A percentile compares a stretch with the other conserved stretches of the same genome.
phyloP scores from a whole-genome alignment of 2,329 filamentous ascomycete genomes.

The Pestalotiopsis sp. region DNA sequence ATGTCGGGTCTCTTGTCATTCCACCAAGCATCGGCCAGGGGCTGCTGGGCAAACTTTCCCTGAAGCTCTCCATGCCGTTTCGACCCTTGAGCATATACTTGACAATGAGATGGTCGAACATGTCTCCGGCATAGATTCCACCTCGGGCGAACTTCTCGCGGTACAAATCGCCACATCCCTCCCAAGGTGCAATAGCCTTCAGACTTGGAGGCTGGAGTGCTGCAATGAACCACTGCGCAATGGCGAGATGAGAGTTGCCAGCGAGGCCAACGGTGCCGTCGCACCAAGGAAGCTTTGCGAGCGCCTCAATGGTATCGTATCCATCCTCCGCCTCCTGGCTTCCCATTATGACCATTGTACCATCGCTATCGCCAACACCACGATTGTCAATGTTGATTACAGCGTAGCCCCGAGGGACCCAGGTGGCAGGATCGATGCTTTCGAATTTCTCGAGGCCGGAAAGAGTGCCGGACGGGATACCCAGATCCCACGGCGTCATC shows the following conservation, averaged over 20 bases:
- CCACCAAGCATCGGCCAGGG: slow-evolving; percentile 17
- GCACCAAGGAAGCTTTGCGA: slow-evolving; percentile 24
- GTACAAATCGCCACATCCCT: slow-evolving; percentile 22
- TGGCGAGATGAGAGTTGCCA: slow-evolving; percentile 26
- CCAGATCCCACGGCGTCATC: slow-evolving; percentile 18
- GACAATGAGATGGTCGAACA: slow-evolving; percentile 17
- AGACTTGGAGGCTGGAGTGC: slow-evolving; percentile 16
- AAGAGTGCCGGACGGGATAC: slow-evolving; percentile 14
- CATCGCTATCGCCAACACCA: slow-evolving; percentile 21
- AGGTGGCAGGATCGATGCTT: slow-evolving; percentile 24
- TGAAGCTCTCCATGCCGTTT: slow-evolving; percentile 15
- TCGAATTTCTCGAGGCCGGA: slow-evolving; percentile 21
- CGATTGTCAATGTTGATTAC: slow-evolving; percentile 24
- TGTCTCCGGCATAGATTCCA: slow-evolving; percentile 19
- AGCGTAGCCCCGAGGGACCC: slow-evolving; percentile 23
- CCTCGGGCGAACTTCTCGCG: slow-evolving; percentile 23
- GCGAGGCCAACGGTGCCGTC: slow-evolving; percentile 21
- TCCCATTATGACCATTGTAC: slow-evolving; percentile 20
- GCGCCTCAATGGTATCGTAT: slow-evolving; percentile 24
- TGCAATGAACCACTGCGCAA: slow-evolving; percentile 25
- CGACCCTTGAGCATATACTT: slow-evolving; percentile 13
- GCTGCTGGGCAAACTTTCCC: slow-evolving; percentile 15
- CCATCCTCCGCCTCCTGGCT: slow-evolving; percentile 25
- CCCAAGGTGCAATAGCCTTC: slow-evolving; percentile 20
- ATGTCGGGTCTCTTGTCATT: slow-evolving; percentile 19